A percentile compares a stretch with the other conserved stretches of the same genome.
These are phyloP conservation scores for Schizochytrium sp. DNA, from an alignment of 108 stramenopile genomes.

Conservation along the genomic window DNA sequence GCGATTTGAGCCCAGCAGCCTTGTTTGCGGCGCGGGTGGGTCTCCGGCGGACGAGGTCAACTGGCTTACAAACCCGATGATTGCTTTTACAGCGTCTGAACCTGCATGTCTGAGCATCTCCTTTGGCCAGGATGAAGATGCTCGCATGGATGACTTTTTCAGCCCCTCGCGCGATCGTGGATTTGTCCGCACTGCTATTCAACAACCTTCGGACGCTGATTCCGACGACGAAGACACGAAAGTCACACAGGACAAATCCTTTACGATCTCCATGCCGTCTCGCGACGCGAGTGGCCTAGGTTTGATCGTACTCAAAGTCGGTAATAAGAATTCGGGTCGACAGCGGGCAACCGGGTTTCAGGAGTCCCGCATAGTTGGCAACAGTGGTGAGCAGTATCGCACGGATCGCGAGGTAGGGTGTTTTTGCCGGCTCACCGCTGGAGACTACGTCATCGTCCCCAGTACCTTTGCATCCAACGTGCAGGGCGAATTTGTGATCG, in stretches of 20 bases:
- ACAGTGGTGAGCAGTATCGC: background rate
- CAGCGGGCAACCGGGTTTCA: background rate
- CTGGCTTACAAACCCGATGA: background rate
- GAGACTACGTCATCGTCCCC: background rate
- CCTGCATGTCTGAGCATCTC: background rate
- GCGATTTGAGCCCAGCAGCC: background rate
- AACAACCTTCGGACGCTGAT: background rate
- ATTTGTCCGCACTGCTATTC: background rate
- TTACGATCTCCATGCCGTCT: background rate
- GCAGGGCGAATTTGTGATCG: background rate
- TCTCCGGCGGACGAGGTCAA: background rate
- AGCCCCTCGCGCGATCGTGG: background rate
- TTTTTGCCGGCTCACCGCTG: background rate
- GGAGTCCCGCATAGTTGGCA: background rate
- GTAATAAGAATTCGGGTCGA: background rate
- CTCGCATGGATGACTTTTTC: background rate
- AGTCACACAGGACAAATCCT: background rate
- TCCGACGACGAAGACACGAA: background rate
- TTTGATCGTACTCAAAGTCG: background rate
- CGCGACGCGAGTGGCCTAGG: background rate
- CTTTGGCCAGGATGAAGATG: background rate
- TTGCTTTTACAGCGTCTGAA: background rate
- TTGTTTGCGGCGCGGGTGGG: background rate
- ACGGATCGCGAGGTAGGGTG: background rate
- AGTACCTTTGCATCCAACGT: background rate